Evolutionary conservation across 768 basidiomycete genomes (phyloP).

Genomic region (Kwoniella sp.): DNA sequence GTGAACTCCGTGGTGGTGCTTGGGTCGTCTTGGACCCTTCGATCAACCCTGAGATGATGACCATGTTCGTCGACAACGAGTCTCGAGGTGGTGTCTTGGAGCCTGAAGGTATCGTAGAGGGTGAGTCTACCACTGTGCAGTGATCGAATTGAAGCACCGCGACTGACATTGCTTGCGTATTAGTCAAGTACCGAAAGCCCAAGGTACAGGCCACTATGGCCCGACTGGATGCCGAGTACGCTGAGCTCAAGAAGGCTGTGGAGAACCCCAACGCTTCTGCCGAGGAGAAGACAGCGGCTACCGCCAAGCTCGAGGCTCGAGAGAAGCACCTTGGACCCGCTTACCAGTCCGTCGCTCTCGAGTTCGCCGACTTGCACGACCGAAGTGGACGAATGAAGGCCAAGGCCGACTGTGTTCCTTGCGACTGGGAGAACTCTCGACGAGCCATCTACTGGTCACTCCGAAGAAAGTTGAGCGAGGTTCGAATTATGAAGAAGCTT

Average conservation of each 20-base stretch:
- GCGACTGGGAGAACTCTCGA: conserved; percentile 84
- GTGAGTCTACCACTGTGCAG: conserved; percentile 63
- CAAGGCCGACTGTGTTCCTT: conserved; percentile 86
- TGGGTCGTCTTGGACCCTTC: conserved; percentile 99
- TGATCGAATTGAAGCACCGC: neutral
- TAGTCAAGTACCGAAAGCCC: conserved; percentile 73
- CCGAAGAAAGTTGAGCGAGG: conserved; percentile 60
- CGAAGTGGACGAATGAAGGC: conserved; percentile 96
- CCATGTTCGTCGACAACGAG: conserved; percentile 98
- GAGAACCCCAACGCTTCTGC: conserved; percentile 71
- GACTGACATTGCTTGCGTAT: neutral
- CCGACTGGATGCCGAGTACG: conserved; percentile 82
- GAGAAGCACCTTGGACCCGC: conserved; percentile 82
- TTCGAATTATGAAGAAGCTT: conserved; percentile 60
- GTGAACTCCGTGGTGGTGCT: conserved; percentile 96
- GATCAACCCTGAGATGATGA: conserved; percentile 96
- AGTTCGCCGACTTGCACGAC: conserved; percentile 93
- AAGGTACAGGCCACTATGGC: conserved; percentile 91
- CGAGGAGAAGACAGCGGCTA: conserved; percentile 73
- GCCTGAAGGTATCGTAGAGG: conserved; percentile 95
- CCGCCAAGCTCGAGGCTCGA: conserved; percentile 69
- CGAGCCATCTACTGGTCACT: conserved; percentile 93
- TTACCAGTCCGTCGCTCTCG: conserved; percentile 88
- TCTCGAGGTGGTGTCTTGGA: conserved; percentile 93
- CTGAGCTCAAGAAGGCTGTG: conserved; percentile 75